Base-by-base conservation (phyloP, 2,329 filamentous ascomycete genomes). In the Penicillium sp. region DNA sequence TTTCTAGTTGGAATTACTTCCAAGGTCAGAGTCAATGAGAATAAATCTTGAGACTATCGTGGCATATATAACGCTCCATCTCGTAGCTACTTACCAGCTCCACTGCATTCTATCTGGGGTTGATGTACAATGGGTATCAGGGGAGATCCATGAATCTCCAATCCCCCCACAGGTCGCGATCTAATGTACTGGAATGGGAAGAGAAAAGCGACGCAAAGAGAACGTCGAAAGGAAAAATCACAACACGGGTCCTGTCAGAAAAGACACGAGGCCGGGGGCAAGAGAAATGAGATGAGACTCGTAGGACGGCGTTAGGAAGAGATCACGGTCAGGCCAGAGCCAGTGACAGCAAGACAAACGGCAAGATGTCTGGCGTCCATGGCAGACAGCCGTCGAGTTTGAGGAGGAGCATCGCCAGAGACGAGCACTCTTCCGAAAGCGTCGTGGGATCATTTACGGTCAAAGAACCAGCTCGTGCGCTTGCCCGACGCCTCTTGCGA, bases 401-500 rank as follows among this genome's bases (percentile, higher is more conserved):
- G 42, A 56, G 46, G 46, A 53, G 49, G 18, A 58, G 45, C 43
- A 58, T 56, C 26, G 57, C 54, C 52, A 56, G 18, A 8, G 54
- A 56, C 28, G 57, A 54, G 36, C 53, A 59, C 18, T 48, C 48
- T 34, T 60, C 50, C 6, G 51, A 46, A 10, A 50, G 47, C 18
- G 51, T 42, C 21, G 16, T 42, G 45, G 59, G 60, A 69, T 72
- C 62, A 74, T 69, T 72, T 70, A 60, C 70, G 68, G 62, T 77
- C 71, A 62, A 78, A 77, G 64, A 79, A 78, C 76, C 76, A 79
- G 65, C 75, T 79, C 51, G 80, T 90, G 46, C 80, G 84, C 54
- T 86, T 91, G 64, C 80, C 83, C 33, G 56, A 52, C 2, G 86
- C 82, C 36, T 88, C 85, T 62, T 87, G 89, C 24, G 86, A 89